Evolutionary conservation across 345 rosid genomes (phyloP).

Genomic region (Sapria himalayana): DNA sequence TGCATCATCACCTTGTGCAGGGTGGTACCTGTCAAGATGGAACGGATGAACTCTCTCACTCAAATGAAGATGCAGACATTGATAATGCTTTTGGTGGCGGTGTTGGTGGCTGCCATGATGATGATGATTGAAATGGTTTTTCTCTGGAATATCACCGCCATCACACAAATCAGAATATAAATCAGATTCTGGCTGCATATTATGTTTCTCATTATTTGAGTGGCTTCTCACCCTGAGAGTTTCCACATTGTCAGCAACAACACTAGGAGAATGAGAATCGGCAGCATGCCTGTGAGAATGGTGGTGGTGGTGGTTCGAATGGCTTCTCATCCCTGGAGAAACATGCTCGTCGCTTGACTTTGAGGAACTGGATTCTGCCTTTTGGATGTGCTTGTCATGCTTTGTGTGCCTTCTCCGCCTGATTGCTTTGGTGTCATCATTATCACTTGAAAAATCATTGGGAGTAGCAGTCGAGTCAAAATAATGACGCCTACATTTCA

Average conservation of each 20-base stretch:
- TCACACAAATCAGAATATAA: conserved; percentile 10
- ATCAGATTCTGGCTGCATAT: neutral
- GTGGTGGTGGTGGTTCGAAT: conserved; percentile 17
- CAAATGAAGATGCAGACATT: too few species aligned
- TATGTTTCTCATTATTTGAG: neutral
- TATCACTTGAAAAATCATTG: conserved; percentile 20
- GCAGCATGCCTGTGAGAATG: conserved; percentile 11
- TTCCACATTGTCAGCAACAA: conserved; percentile 13
- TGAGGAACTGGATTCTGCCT: conserved; percentile 10
- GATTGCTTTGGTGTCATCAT: conserved; percentile 9
- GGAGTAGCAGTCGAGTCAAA: conserved; percentile 17
- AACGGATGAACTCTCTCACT: too few species aligned
- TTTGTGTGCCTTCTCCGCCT: conserved; percentile 14
- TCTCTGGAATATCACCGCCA: conserved; percentile 12
- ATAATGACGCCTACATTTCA: conserved; percentile 20
- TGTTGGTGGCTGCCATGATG: conserved; percentile 10
- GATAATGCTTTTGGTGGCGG: too few species aligned
- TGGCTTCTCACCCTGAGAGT: conserved; percentile 11
- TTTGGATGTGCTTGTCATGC: conserved; percentile 11
- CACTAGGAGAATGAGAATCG: conserved; percentile 15
- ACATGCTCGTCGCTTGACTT: conserved; percentile 14
- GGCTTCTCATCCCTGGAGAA: conserved; percentile 17
- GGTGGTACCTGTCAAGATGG: too few species aligned
- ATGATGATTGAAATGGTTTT: conserved; percentile 9
- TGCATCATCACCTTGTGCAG: too few species aligned